Evolutionary conservation across 2,329 filamentous ascomycete species (phyloP), one percentile per base, ranked within the genome.

Genomic region (Sclerotinia minor): DNA sequence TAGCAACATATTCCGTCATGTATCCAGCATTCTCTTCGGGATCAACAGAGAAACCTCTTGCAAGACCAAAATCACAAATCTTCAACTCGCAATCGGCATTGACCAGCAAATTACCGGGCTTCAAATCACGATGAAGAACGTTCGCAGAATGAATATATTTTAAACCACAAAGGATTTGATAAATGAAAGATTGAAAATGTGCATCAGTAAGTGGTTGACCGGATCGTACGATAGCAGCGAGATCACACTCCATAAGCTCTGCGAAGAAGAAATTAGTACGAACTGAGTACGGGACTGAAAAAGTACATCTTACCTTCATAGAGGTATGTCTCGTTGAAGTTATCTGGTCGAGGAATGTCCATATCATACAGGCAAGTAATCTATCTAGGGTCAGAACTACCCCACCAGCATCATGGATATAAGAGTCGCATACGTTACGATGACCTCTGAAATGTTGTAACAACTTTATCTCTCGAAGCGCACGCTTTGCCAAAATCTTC

Each of bases 141-240:
- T 98, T 98, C 74, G 95, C 95, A 29, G 94, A 98, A 83, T 99
- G 95, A 73, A 99, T 98, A 81, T 98, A 99, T 84, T 99, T 99
- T 75, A 99, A 85, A 72, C 95, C 95, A 79, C 95, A 98, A 7
- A 99, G 90, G 74, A 99, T 99, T 85, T 99, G 95, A 84, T 99
- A 99, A 82, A 99, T 97, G 83, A 99, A 99, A 64, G 95, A 98
- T 81, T 99, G 95, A 84, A 99, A 99, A 81, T 99, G 95, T 67
- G 95, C 95, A 78, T 99, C 95, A 77, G 95, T 99, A 78, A 99
- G 84, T 59, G 95, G 94, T 79, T 99, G 95, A 71, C 95, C 95
- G 53, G 94, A 98, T 74, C 95, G 89, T 76, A 99, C 98, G 79
- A 99, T 99, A 73, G 95, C 95, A 44, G 95, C 95, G 79, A 99